A percentile compares a stretch with the other conserved stretches of the same genome.
Conservation (phyloP, 768 basidiomycete genomes). For the Mrakia frigida region DNA sequence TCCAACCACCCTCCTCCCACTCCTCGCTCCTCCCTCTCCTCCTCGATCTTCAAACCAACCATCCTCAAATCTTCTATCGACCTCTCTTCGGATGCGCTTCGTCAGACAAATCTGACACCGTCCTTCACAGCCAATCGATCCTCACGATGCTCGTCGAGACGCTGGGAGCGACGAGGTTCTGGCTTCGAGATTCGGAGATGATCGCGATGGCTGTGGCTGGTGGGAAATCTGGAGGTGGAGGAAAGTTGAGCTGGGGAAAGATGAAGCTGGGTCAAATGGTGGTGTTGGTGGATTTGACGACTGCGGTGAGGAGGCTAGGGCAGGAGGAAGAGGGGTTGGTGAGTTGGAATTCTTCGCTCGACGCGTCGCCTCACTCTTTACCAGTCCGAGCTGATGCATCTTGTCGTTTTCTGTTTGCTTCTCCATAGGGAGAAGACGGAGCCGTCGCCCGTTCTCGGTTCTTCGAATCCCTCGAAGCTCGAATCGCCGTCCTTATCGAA, state of each 20-base stretch:
- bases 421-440: neutral
- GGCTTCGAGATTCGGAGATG: conserved; percentile 69
- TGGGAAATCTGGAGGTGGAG: conserved; percentile 35
- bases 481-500: conserved; percentile 56
- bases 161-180: conserved; percentile 54
- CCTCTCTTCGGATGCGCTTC: conserved; percentile 66
- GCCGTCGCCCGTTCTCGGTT: conserved; percentile 43
- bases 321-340: neutral
- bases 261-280: conserved; percentile 61
- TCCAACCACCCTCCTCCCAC: conserved; percentile 53
- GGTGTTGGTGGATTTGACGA: conserved; percentile 59
- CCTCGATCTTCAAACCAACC: conserved; percentile 52
- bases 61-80: conserved; percentile 65
- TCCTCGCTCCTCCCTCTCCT: conserved; percentile 52
- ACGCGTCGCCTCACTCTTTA: neutral
- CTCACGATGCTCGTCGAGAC: conserved; percentile 54
- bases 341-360: too few relatives aligned
- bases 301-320: conserved; percentile 1
- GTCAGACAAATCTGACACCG: conserved; percentile 57
- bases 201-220: conserved; percentile 56
- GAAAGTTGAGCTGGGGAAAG: conserved; percentile 47
- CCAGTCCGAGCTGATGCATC: neutral
- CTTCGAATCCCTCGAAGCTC: conserved; percentile 54
- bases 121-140: conserved; percentile 57
- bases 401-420: neutral